Base-by-base conservation (phyloP, 371 early-diverging fungal genomes). In the Apophysomyces trapeziformis region DNA sequence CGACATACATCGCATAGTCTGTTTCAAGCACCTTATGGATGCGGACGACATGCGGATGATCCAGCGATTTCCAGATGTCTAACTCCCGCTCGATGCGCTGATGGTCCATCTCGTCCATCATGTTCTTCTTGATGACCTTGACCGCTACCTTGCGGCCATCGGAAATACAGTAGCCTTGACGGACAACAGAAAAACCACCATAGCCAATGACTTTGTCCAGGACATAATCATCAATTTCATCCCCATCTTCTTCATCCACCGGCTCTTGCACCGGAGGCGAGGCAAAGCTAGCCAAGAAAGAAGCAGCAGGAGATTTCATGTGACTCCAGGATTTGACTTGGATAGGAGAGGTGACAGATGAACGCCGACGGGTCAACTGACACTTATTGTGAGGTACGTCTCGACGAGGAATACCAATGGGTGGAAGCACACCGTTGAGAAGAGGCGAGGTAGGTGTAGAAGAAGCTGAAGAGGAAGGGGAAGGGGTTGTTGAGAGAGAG, bases 161-260 rank as follows among this genome's bases (percentile, higher is more conserved):
- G 16, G 71, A 63, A 38, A 76, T 66, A 21, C 76, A 65, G 41
- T 74, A 73, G 36, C 87, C 92, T 63, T 87, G 83, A 38, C 85
- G 87, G 2, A 92, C 92, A 2, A 78, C 73, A 12, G 89, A 88
- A 58, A 89, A 92, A 8, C 90, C 87, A 9, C 94, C 93, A 58
- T 73, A 70, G 7, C 90, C 92, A 63, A 92, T 83, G 9, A 84
- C 71, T 16, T 76, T 70, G 12, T 84, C 85, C 2, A 92, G 66
- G 7, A 80, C 69, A 68, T 85, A 91, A 35, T 87, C 84, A 57
- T 90, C 92, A 64, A 92, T 75, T 71, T 89, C 79, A 72, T 92
- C 85, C 41, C 90, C 91, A 11, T 77, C 78, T 13, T 78, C 73
- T 57, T 82, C 79, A 36, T 76, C 68, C 8, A 68, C 43, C 5